Conservation (phyloP, 805 yeast species). For the Wickerhamomyces ciferrii region DNA sequence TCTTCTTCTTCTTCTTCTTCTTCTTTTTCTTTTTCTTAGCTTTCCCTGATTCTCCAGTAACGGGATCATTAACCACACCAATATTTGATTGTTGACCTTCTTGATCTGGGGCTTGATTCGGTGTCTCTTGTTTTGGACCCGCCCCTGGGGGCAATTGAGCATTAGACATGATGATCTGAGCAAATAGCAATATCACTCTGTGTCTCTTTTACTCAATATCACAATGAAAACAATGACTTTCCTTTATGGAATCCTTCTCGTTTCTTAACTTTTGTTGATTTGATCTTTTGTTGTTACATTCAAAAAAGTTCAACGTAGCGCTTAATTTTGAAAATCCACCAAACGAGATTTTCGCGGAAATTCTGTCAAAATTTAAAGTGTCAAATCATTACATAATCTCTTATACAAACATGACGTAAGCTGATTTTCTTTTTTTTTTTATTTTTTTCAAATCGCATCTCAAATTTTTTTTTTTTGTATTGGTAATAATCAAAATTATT, state of each 20-base stretch:
- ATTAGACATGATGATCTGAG: background rate
- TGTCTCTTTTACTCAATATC: background rate
- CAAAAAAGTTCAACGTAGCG: background rate
- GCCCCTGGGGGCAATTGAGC: background rate
- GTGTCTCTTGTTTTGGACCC: background rate
- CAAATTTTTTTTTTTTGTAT: background rate
- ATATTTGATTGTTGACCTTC: background rate
- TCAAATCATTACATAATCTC: too few relatives aligned
- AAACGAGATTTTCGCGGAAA: too few relatives aligned
- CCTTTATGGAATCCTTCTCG: too few relatives aligned
- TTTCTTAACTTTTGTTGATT: background rate
- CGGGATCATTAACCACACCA: background rate
- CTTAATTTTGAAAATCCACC: background rate
- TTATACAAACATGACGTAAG: background rate
- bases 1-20: conserved; percentile 6
- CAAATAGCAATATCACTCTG: background rate
- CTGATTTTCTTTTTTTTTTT: background rate
- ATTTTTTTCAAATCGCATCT: background rate
- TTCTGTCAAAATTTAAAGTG: background rate
- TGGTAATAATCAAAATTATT: background rate
- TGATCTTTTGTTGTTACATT: background rate
- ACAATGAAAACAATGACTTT: too few relatives aligned
- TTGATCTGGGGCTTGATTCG: background rate
- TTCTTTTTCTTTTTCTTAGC: conserved; percentile 4
- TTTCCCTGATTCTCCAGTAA: background rate